These are phyloP conservation scores for Grammothele lineata DNA, from an alignment of 768 basidiomycete species.

Conservation along the genomic window DNA sequence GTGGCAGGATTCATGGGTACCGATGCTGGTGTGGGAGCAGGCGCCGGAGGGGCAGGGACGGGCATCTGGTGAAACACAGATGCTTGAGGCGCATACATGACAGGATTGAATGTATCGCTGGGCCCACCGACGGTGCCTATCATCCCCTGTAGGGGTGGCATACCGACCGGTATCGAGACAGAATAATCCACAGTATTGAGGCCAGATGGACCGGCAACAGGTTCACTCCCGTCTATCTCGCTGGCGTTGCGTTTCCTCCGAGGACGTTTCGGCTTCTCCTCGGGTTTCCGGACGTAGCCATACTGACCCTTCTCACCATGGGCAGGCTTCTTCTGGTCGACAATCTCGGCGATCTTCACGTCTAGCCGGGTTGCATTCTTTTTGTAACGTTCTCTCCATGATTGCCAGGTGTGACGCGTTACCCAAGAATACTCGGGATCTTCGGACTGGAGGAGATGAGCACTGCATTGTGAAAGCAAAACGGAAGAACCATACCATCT, in stretches of 20 bases:
- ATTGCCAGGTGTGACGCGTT: slow-evolving; percentile 82
- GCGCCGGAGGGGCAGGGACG: slow-evolving; percentile 1
- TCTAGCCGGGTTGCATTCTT: slow-evolving; percentile 73
- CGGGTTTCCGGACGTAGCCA: slow-evolving; percentile 72
- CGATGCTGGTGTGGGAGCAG: background rate
- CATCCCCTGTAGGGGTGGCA: slow-evolving; percentile 11
- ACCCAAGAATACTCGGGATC: slow-evolving; percentile 81
- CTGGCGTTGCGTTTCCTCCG: slow-evolving; percentile 14
- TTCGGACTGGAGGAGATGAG: slow-evolving; percentile 36
- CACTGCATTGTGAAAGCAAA: background rate
- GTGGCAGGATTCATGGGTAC: slow-evolving; percentile 29
- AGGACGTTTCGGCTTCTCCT: slow-evolving; percentile 55
- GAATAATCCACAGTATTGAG: slow-evolving; percentile 16
- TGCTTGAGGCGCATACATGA: slow-evolving; percentile 10
- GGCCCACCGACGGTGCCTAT: slow-evolving; percentile 10
- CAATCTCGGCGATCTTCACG: slow-evolving; percentile 55
- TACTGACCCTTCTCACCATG: slow-evolving; percentile 80
- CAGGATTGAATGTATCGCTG: slow-evolving; percentile 6
- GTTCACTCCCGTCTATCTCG: slow-evolving; percentile 8
- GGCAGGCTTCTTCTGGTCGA: slow-evolving; percentile 63
- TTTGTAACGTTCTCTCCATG: slow-evolving; percentile 87
- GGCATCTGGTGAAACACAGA: slow-evolving; percentile 14
- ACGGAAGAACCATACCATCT: slow-evolving; percentile 44
- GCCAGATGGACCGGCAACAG: background rate
- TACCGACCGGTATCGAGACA: slow-evolving; percentile 16